These are phyloP conservation scores for Fraxinus pennsylvanica DNA, from an alignment of 257 asterid species.

Conservation along the genomic window DNA sequence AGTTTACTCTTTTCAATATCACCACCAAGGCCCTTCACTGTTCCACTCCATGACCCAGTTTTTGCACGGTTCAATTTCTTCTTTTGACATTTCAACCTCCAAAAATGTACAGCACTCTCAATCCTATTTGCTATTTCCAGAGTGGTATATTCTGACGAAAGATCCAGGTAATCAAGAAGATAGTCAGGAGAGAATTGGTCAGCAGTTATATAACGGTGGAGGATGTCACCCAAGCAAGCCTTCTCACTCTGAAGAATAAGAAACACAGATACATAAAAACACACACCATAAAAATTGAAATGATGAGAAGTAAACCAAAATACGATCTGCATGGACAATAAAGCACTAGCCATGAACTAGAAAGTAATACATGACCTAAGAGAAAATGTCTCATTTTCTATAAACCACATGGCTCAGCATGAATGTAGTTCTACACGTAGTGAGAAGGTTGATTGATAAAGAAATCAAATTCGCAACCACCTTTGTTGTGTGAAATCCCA, in stretches of 20 bases:
- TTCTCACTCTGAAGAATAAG: slow-evolving; percentile 63
- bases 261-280: not conserved
- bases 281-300: not conserved
- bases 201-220: slow-evolving; percentile 67
- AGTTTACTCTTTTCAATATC: slow-evolving; percentile 60
- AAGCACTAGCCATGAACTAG: not conserved
- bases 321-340: not conserved
- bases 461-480: not conserved
- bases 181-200: slow-evolving; percentile 75
- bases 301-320: not conserved
- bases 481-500: not conserved
- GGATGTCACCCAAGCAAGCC: slow-evolving; percentile 76
- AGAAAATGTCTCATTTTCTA: not conserved
- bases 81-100: slow-evolving; percentile 68
- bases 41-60: slow-evolving; percentile 63
- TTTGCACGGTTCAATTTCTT: slow-evolving; percentile 42
- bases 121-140: slow-evolving; percentile 77
- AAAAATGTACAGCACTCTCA: slow-evolving; percentile 70
- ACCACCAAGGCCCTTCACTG: slow-evolving; percentile 52
- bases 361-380: not conserved
- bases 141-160: slow-evolving; percentile 72
- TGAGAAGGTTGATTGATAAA: not conserved
- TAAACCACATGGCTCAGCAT: not conserved
- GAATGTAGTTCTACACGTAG: not conserved
- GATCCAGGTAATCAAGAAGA: slow-evolving; percentile 71